Base-by-base conservation (phyloP, 2,329 filamentous ascomycete species). In the Fusarium tuaranense region DNA sequence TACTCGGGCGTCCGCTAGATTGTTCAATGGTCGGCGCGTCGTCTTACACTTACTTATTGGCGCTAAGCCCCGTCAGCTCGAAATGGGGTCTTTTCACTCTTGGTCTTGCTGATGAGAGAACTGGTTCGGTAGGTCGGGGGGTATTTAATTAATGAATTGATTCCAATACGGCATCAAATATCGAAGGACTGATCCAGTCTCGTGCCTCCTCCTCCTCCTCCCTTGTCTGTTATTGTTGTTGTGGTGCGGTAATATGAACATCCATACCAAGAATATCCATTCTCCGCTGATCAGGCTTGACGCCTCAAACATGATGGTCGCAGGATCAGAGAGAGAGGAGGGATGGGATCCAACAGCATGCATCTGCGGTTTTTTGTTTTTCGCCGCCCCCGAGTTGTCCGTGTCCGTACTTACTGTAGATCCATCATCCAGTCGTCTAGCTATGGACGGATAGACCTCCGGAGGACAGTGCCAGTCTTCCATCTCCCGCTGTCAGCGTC, bases 21-120 rank as follows among this genome's bases (percentile, higher is more conserved):
- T 27, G 30, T 18, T 38, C 48, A 59, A 63, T 46, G 39, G 74
- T 63, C 32, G 67, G 44, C 51, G 41, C 71, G 38, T 73, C 63
- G 63, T 67, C 72, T 72, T 67, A 72, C 65, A 62, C 34, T 60
- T 65, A 62, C 34, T 60, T 65, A 36, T 53, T 69, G 72, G 61
- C 48, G 65, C 72, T 74, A 63, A 72, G 64, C 72, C 72, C 72
- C 59, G 72, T 74, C 62, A 75, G 72, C 69, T 69, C 61, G 60
- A 66, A 22, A 71, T 65, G 41, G 41, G 41, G n/a, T 22, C n/a
- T 22, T 44, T 34, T 34, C 12, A 34, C 16, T 34, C n/a, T 13
- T 20, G 41, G 12, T 12, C 12, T 46, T 59, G 36, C 34, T 60
- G 36, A 60, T 30, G 57, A 41, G 53, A 34, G 53, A 57, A n/a